Percentiles rank a stretch among this genome's conserved stretches.
These are phyloP conservation scores for Symbiodinium pilosum DNA, from an alignment of 73 alveolate species.

Conservation along the genomic window DNA sequence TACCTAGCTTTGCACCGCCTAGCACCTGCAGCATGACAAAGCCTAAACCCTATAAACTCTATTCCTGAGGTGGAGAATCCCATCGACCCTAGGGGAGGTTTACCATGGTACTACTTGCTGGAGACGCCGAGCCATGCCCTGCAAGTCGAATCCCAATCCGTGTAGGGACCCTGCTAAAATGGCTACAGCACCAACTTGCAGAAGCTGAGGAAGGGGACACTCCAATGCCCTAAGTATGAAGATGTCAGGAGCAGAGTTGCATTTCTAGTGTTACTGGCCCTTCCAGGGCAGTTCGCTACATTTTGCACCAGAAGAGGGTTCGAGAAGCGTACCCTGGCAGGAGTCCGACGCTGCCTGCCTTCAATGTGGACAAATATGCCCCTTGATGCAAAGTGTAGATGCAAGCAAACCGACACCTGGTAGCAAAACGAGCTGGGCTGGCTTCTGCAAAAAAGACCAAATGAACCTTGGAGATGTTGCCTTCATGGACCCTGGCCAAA, in stretches of 20 bases:
- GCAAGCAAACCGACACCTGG: no score
- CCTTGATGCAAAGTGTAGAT: conserved; percentile 34
- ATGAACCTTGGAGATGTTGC: not conserved
- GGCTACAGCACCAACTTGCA: not conserved
- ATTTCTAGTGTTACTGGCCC: no score
- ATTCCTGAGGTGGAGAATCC: conserved; percentile 69
- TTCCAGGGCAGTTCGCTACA: no score
- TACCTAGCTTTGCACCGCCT: no score
- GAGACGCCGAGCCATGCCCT: conserved; percentile 66
- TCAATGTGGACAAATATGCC: conserved; percentile 71
- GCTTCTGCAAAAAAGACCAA: not conserved
- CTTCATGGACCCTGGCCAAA: not conserved
- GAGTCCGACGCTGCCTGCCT: conserved; percentile 64
- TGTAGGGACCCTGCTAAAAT: no score
- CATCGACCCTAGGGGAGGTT: conserved; percentile 42
- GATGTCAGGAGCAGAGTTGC: no score
- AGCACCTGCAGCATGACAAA: no score
- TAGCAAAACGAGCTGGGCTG: no score
- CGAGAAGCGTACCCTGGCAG: no score
- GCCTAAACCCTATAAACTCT: no score
- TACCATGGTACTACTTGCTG: conserved; percentile 70
- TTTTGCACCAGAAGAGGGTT: no score
- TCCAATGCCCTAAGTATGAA: conserved; percentile 76
- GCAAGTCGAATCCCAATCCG: not conserved
- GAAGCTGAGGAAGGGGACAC: conserved; percentile 49